Percentiles rank a stretch among this genome's conserved stretches.
Conservation (phyloP, 805 yeast genomes). For the Yarrowia yakushimensis region DNA sequence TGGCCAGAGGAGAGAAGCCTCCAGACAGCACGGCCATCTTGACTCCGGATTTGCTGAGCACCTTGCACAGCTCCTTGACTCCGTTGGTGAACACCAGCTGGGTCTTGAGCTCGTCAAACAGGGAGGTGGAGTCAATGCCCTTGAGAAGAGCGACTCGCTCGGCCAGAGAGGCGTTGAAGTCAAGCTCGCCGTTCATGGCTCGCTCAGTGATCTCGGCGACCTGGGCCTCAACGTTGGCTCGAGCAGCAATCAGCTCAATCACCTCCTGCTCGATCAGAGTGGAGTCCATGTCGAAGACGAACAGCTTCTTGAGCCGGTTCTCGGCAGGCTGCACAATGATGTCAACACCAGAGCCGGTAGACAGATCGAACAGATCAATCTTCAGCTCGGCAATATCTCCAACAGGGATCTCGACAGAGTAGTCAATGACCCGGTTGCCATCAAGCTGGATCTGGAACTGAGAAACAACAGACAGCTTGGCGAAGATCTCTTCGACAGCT, state of each 20-base stretch:
- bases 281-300: conserved; percentile 97
- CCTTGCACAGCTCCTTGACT: conserved; percentile 64
- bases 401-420: conserved; percentile 30
- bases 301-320: conserved; percentile 48
- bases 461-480: background rate
- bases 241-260: conserved; percentile 90
- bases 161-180: conserved; percentile 74
- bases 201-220: conserved; percentile 86
- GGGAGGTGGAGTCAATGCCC: conserved; percentile 65
- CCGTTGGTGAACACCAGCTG: conserved; percentile 81
- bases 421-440: conserved; percentile 44
- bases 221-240: conserved; percentile 82
- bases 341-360: conserved; percentile 39
- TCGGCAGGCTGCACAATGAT: conserved; percentile 43
- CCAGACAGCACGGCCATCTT: conserved; percentile 88
- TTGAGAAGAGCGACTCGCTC: conserved; percentile 74
- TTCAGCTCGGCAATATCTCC: conserved; percentile 29
- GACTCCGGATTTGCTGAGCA: conserved; percentile 58
- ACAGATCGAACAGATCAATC: conserved; percentile 31
- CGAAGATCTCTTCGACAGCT: background rate
- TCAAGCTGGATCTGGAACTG: conserved; percentile 26
- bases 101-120: conserved; percentile 75
- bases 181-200: conserved; percentile 97
- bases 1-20: conserved; percentile 88
- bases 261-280: conserved; percentile 95